Evolutionary conservation across 129 eudicot species (phyloP), one percentile per base, ranked within the genome.

Genomic region (Artemisia tridentata): DNA sequence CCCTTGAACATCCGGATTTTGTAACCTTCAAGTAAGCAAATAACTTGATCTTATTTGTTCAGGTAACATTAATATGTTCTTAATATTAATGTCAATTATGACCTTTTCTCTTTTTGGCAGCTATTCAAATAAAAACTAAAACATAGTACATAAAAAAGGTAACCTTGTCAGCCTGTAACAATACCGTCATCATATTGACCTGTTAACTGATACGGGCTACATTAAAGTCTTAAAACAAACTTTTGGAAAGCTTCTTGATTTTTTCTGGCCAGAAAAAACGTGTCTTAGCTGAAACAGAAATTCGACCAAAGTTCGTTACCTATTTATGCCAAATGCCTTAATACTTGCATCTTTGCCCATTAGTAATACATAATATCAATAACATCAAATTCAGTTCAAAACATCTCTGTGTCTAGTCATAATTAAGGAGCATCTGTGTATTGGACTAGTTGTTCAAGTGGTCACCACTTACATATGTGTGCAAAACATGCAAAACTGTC

Each of bases 1-100:
- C 63, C 27, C 34, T 21, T 23, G 23, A 57, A 29, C 63, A 56
- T 50, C 55, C 7, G 55, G 16, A 50, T 50, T 12, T n/a, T 50
- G 16, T 50, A 13, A n/a, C 15, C 18, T 50, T 50, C 55, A 50
- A 49, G 4, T 50, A 50, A 4, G 16, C 55, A 50, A 1, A 56
- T 19, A 56, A 56, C 1, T 19, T 20, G 34, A 57, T 20, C 34
- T 43, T 18, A 65, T 65, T 19, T 65, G 70, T 65, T 65, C 70
- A 65, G 11, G 55, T 8, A 47, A 65, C 69, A 43, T 52, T 45
- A 19, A 65, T 46, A 67, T 67, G 31, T 21, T 48, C 45, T 38
- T 38, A 38, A 8, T 67, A 25, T 50, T 16, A 68, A 27, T 59
- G 27, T 67, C 46, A 25, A 14, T 49, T 25, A 50, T 67, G 45